Base-by-base conservation (phyloP, 352 stramenopile genomes). In the Pythium utonaiense region DNA sequence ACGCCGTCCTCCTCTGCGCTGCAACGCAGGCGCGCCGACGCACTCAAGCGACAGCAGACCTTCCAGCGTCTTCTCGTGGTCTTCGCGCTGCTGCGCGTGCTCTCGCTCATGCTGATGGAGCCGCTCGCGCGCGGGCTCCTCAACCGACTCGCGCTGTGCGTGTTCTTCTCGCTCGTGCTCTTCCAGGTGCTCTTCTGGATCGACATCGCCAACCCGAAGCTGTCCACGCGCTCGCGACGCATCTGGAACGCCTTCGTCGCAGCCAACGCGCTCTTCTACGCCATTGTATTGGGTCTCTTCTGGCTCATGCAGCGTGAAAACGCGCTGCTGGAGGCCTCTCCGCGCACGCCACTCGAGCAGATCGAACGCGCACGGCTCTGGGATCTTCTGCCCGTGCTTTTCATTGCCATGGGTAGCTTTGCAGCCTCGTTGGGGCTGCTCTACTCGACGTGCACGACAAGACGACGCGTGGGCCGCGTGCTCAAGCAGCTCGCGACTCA, bases 141-240 rank as follows among this genome's bases (percentile, higher is more conserved):
- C 24, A 89, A 94, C 61, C 83, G 83, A 34, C 59, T 78, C 19
- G 76, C 85, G 34, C 67, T 92, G 19, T 95, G 85, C 51, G 61
- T 92, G 9, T 95, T 95, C 60, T 95, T 95, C 69, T 89, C 79
- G 58, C 80, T 95, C 58, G 79, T 91, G 61, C 75, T 92, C 31
- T 91, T 93, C 71, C 83, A 95, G 53, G 86, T 90, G 58, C 71
- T 95, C 33, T 87, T 91, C 42, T 95, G 85, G 85, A 71, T 95
- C 57, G 85, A 95, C 69, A 91, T 95, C 53, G 81, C 81, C 50
- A 95, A 95, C 64, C 80, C 85, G 9, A 88, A 89, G 63, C 58
- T 88, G 34, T 93, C 83, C 34, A 65, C 64, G 6, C 78, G 85
- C 48, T 95, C 85, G 10, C 74, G 73, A 19, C 80, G 83, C 34